These are phyloP conservation scores for Wickerhamomyces ciferrii DNA, from an alignment of 805 yeast genomes.

Conservation along the genomic window DNA sequence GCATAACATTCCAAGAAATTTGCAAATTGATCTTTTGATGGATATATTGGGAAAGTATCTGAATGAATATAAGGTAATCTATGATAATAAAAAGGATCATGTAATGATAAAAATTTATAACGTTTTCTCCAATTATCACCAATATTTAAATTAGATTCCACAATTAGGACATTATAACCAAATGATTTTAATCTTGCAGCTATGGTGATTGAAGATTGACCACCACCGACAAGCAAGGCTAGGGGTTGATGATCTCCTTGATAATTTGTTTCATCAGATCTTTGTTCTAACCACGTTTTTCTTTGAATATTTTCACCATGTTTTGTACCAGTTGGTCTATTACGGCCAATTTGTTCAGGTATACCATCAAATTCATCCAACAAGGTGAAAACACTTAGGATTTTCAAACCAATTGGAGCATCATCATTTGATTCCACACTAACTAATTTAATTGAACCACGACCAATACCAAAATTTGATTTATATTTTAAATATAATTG, in stretches of 20 bases:
- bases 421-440: slow-evolving; percentile 23
- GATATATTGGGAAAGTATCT: slow-evolving; percentile 36
- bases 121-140: slow-evolving; percentile 46
- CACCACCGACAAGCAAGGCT: slow-evolving; percentile 43
- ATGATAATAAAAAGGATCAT: slow-evolving; percentile 40
- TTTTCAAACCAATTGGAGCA: slow-evolving; percentile 27
- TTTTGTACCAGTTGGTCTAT: slow-evolving; percentile 30
- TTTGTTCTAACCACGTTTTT: slow-evolving; percentile 32
- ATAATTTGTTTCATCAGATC: slow-evolving; percentile 24
- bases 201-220: slow-evolving; percentile 37
- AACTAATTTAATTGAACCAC: slow-evolving; percentile 26
- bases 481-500: slow-evolving; percentile 25
- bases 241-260: slow-evolving; percentile 31
- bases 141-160: slow-evolving; percentile 30
- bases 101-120: slow-evolving; percentile 38
- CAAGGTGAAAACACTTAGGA: slow-evolving; percentile 27
- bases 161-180: slow-evolving; percentile 35
- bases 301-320: slow-evolving; percentile 35
- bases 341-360: slow-evolving; percentile 27
- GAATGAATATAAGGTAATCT: slow-evolving; percentile 34
- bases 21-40: slow-evolving; percentile 40
- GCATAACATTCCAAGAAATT: slow-evolving; percentile 38
- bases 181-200: slow-evolving; percentile 37
- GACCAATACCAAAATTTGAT: slow-evolving; percentile 28
- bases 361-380: slow-evolving; percentile 27